Percentiles rank a stretch among this genome's conserved stretches.
These are phyloP conservation scores for Cicer chorassanicum DNA, from an alignment of 306 rosid species.

Conservation along the genomic window DNA sequence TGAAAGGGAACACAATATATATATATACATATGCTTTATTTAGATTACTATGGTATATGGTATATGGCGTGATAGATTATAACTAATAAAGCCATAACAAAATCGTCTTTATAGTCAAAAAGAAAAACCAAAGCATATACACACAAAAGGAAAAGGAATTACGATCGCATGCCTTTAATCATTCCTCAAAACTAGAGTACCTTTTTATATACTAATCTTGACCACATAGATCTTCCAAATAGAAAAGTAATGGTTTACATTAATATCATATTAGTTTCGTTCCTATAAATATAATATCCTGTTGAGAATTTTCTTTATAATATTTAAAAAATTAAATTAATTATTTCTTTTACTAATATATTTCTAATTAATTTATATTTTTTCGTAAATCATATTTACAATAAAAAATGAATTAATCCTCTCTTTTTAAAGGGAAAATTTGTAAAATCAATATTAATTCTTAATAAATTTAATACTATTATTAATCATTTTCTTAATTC, in stretches of 20 bases:
- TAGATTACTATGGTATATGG: constrained; percentile 33
- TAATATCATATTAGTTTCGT: not conserved
- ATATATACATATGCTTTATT: constrained; percentile 39
- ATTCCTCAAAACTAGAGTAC: constrained; percentile 54
- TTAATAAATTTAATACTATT: too few species aligned
- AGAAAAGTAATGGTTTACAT: constrained; percentile 35
- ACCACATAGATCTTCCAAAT: constrained; percentile 39
- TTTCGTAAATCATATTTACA: too few species aligned
- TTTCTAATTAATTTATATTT: too few species aligned
- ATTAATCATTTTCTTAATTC: too few species aligned
- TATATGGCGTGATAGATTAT: constrained; percentile 41
- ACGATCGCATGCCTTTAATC: constrained; percentile 61
- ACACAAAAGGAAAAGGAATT: constrained; percentile 45
- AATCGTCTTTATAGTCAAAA: constrained; percentile 60
- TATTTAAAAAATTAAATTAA: too few species aligned
- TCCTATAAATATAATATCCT: too few species aligned
- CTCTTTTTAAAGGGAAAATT: too few species aligned
- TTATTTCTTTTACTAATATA: too few species aligned
- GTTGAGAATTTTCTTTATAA: too few species aligned
- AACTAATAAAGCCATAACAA: constrained; percentile 47
- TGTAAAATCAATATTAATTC: too few species aligned
- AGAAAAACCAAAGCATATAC: constrained; percentile 50
- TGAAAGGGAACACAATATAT: constrained; percentile 24
- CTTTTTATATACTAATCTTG: constrained; percentile 39
- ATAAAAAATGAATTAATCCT: too few species aligned